Conservation (phyloP, 1,284 basidiomycete genomes). For the Pterulicium gracile region DNA sequence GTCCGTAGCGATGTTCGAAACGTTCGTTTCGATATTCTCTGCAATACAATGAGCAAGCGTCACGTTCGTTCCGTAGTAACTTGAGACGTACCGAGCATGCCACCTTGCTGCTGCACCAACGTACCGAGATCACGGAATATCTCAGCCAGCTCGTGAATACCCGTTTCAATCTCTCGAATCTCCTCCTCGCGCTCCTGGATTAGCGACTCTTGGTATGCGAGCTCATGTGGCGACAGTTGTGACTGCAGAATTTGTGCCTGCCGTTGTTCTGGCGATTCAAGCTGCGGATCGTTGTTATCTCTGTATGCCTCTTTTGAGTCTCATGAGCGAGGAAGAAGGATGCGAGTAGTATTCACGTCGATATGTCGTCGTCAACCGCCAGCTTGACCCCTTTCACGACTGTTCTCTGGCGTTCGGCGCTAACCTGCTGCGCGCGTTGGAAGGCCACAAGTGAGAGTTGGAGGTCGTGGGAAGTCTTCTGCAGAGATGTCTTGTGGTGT, state of each 20-base stretch:
- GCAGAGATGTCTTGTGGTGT: conserved; percentile 65
- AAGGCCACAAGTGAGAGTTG: conserved; percentile 85
- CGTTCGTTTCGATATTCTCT: conserved; percentile 98
- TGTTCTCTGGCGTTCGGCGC: conserved; percentile 78
- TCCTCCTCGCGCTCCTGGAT: conserved; percentile 94
- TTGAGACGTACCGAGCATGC: conserved; percentile 75
- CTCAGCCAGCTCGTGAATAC: conserved; percentile 94
- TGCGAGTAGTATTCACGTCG: conserved; percentile 12
- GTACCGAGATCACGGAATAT: conserved; percentile 97
- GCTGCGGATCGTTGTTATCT: conserved; percentile 22
- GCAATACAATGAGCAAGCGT: conserved; percentile 5
- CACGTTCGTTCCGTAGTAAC: conserved; percentile 1
- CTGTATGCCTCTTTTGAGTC: not conserved
- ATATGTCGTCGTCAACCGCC: conserved; percentile 58
- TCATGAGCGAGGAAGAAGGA: conserved; percentile 14
- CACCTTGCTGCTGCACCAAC: conserved; percentile 90
- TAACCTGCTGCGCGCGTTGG: conserved; percentile 84
- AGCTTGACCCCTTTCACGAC: conserved; percentile 75
- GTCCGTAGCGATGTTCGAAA: conserved; percentile 79
- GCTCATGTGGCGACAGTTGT: conserved; percentile 78
- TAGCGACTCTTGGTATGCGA: conserved; percentile 93
- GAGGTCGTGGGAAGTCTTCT: conserved; percentile 91
- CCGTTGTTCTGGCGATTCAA: conserved; percentile 37
- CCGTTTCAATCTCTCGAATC: conserved; percentile 94
- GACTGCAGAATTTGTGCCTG: conserved; percentile 65